phyloP scores from a whole-genome alignment of 306 rosid species.

The Purshia tridentata region DNA sequence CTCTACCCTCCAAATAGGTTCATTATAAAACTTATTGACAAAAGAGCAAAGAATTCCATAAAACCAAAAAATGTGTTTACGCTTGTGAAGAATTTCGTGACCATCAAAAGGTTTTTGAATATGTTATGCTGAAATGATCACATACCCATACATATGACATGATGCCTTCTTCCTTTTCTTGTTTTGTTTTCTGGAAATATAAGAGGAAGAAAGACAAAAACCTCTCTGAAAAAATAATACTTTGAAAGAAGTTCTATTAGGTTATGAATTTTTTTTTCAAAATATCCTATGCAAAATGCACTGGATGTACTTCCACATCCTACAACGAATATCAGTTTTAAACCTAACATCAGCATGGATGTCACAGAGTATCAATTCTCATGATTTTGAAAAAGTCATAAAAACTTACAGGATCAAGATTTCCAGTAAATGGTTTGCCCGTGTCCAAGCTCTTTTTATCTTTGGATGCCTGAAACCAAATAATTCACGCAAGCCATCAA shows the following conservation, averaged over 20 bases:
- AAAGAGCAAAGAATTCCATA: not conserved
- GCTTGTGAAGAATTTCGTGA: not conserved
- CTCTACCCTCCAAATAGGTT: not conserved
- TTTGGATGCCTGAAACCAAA: slow-evolving; percentile 77
- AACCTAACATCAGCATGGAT: slow-evolving; percentile 12
- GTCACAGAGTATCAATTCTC: not conserved
- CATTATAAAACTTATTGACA: not conserved
- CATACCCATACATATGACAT: too few relatives aligned
- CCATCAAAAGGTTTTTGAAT: not conserved
- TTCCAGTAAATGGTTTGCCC: slow-evolving; percentile 97
- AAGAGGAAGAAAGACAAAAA: not conserved
- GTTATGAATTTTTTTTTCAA: not conserved
- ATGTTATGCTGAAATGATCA: too few relatives aligned
- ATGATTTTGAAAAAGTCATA: slow-evolving; percentile 6
- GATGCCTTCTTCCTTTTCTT: too few relatives aligned
- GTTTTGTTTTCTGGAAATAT: not conserved
- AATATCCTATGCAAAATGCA: slow-evolving; percentile 41
- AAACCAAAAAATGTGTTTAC: too few relatives aligned
- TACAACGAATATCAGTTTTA: slow-evolving; percentile 34
- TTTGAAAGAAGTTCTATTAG: not conserved
- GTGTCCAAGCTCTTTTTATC: slow-evolving; percentile 97
- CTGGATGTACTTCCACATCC: slow-evolving; percentile 99
- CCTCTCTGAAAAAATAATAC: not conserved
- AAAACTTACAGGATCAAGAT: slow-evolving; percentile 85
- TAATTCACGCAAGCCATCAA: slow-evolving; percentile 4